Evolutionary conservation across 352 stramenopile genomes (phyloP), one percentile per base, ranked within the genome.

Genomic region (Globisporangium perplexum): DNA sequence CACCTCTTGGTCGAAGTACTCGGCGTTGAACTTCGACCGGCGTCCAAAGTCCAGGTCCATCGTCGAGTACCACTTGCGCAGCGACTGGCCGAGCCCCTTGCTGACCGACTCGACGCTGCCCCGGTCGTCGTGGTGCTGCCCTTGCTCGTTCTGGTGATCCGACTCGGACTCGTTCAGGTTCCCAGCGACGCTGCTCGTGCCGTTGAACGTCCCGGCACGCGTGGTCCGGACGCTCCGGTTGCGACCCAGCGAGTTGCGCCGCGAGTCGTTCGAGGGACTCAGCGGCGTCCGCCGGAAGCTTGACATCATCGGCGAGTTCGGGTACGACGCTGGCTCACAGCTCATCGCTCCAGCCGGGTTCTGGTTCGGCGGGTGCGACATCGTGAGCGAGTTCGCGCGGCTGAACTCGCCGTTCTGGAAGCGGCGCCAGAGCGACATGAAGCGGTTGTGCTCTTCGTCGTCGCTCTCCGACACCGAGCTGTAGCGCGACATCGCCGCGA

Each of bases 1-100:
- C 2, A 23, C 55, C 24, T 87, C 74, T 28, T 72, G 68, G 46
- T 82, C 71, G 28, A 92, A 92, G 47, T 90, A 90, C 47, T 92
- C 82, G 22, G 79, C 77, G 17, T 73, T 85, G 58, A 92, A 92
- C 53, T 77, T 74, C 0, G 81, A 92, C n/a, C 79, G 81, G 31
- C 81, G 75, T 0, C 77, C 71, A 11, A 88, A 81, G 47, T 90
- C 78, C n/a, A 74, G 57, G 23, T 90, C 78, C 73, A 88, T 78
- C 28, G 72, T 71, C 5, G 77, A 88, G 39, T 85, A 82, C 80
- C 80, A 91, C 38, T 82, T 79, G 53, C 80, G 83, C n/a, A 91
- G 59, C 15, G 76, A 86, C 43, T 71, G 65, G 3, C 74, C 65
- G 38, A 91, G 72, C 22, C 72, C 66, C 39, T 74, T 72, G 31